phyloP scores from a whole-genome alignment of 352 stramenopile genomes.

The Pythium grandisporangium region DNA sequence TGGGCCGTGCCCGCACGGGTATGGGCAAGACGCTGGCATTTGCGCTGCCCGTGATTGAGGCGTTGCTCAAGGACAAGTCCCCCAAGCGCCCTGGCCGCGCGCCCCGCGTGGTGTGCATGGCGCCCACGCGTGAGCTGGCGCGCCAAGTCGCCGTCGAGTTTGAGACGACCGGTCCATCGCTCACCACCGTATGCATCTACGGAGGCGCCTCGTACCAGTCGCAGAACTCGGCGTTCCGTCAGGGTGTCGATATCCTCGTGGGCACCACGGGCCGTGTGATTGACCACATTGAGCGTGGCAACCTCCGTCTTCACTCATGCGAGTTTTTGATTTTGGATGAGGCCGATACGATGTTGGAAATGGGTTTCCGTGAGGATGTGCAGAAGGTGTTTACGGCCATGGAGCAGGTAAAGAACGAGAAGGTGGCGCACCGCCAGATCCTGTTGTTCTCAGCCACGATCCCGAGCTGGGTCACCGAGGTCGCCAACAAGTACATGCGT shows the following conservation, averaged over 20 bases:
- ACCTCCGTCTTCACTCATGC: conserved; percentile 80
- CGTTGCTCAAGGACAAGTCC: conserved; percentile 81
- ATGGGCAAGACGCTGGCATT: conserved; percentile 99
- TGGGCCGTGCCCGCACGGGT: conserved; percentile 94
- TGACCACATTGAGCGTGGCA: conserved; percentile 90
- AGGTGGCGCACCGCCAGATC: conserved; percentile 60
- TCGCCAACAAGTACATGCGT: conserved; percentile 87
- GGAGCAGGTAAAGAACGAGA: conserved; percentile 53
- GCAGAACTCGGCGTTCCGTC: conserved; percentile 84
- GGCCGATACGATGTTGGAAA: conserved; percentile 94
- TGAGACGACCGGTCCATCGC: conserved; percentile 59
- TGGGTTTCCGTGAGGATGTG: conserved; percentile 94
- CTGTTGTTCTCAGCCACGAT: conserved; percentile 94
- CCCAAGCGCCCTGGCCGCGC: conserved; percentile 57
- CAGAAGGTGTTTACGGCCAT: conserved; percentile 89
- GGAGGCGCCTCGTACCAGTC: conserved; percentile 85
- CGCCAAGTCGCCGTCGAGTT: conserved; percentile 94
- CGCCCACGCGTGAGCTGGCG: conserved; percentile 96
- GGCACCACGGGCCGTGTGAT: conserved; percentile 90
- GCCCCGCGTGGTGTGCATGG: conserved; percentile 94
- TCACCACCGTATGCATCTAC: conserved; percentile 89
- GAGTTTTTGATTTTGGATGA: conserved; percentile 93
- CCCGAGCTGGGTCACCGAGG: conserved; percentile 87
- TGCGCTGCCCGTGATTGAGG: conserved; percentile 92
- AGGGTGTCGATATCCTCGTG: conserved; percentile 89